Conservation (phyloP, 2,329 filamentous ascomycete genomes). For the Penicillium psychrosexuale region DNA sequence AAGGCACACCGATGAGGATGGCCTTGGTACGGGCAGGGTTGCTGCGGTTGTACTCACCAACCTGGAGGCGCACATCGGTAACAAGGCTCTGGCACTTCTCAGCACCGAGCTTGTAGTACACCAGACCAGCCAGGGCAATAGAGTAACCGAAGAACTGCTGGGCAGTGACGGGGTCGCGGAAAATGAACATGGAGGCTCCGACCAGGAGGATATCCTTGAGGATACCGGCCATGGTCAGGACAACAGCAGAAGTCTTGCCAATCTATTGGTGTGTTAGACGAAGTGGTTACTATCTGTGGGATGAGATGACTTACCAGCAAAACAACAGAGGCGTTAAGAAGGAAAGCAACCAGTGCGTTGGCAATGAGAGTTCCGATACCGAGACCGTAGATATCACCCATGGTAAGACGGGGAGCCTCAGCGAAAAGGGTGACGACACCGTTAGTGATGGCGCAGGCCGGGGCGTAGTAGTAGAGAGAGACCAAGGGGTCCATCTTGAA, state of each 20-base stretch:
- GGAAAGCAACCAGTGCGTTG: conserved; percentile 72
- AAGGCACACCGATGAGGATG: conserved; percentile 17
- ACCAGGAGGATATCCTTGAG: conserved; percentile 82
- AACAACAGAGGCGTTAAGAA: conserved; percentile 75
- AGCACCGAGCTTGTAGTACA: conserved; percentile 64
- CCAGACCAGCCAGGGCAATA: conserved; percentile 62
- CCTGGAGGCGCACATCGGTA: conserved; percentile 41
- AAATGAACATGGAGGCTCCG: conserved; percentile 68
- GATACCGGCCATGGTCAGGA: conserved; percentile 77
- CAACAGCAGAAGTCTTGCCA: conserved; percentile 76
- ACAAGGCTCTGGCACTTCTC: conserved; percentile 53
- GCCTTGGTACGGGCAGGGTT: conserved; percentile 24
- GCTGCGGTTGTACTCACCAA: conserved; percentile 26
- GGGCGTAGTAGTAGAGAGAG: conserved; percentile 81
- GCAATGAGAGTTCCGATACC: conserved; percentile 63
- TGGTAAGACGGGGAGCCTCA: conserved; percentile 64
- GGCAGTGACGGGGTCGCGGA: conserved; percentile 64
- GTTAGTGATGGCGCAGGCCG: conserved; percentile 76
- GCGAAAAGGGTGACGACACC: conserved; percentile 62
- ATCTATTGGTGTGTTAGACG: conserved; percentile 46
- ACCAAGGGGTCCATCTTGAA: conserved; percentile 87
- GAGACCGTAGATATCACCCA: conserved; percentile 68
- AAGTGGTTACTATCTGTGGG: neutral
- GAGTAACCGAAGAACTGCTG: conserved; percentile 73
- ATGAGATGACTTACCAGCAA: conserved; percentile 50